Conservation (phyloP, 805 yeast species). For the Pichia nanzhaoensis region DNA sequence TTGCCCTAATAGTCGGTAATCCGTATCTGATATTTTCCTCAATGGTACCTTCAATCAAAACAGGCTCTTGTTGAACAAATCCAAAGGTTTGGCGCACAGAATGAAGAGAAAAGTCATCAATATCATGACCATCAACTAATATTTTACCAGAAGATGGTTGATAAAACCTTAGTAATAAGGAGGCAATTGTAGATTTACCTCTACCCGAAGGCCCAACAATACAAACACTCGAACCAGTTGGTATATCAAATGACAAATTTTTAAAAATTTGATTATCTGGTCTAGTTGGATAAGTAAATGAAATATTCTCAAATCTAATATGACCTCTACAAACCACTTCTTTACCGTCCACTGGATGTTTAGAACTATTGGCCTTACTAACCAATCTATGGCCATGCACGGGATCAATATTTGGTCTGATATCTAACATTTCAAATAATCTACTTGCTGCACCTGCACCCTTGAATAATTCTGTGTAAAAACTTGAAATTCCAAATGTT, state of each 20-base stretch:
- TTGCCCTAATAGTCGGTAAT: conserved; percentile 31
- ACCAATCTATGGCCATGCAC: conserved; percentile 49
- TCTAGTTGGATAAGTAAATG: conserved; percentile 82
- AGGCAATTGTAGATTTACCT: conserved; percentile 87
- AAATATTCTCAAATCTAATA: conserved; percentile 60
- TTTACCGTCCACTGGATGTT: conserved; percentile 2
- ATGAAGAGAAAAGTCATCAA: conserved; percentile 66
- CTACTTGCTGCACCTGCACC: conserved; percentile 96
- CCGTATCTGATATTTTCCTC: conserved; percentile 86
- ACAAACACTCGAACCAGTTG: conserved; percentile 83
- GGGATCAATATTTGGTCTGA: conserved; percentile 66
- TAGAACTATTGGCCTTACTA: conserved; percentile 8
- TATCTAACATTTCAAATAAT: conserved; percentile 78
- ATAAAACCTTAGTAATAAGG: conserved; percentile 74
- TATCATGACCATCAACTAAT: conserved; percentile 57
- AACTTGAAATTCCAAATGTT: conserved; percentile 83
- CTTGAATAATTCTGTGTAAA: conserved; percentile 91
- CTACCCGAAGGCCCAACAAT: conserved; percentile 95
- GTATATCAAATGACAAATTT: conserved; percentile 54
- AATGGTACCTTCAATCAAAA: conserved; percentile 79
- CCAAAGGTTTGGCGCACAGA: conserved; percentile 71
- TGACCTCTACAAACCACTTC: conserved; percentile 37
- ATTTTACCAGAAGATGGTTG: conserved; percentile 70
- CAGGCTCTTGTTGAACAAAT: conserved; percentile 89
- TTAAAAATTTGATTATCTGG: conserved; percentile 63